Base-by-base conservation (phyloP, 73 alveolate genomes). In the Halteria grandinella region DNA sequence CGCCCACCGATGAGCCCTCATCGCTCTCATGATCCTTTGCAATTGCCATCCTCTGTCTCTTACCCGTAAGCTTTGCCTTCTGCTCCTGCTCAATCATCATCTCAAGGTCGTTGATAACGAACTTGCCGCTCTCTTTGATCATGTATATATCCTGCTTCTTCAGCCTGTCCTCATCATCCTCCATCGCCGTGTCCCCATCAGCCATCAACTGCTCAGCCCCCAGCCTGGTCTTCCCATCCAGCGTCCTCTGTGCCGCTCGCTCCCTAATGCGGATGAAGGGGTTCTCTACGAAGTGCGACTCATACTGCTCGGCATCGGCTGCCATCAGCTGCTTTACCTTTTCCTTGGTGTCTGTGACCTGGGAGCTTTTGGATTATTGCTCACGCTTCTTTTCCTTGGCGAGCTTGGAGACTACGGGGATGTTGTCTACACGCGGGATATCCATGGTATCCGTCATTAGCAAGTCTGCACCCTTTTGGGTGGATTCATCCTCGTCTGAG, bases 81-180 rank as follows among this genome's bases (percentile, higher is more conserved):
- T 88, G 85, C 8, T 82, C 83, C 69, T 88, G 92, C 48, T 88
- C 88, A n/a, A n/a, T n/a, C n/a, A n/a, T n/a, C n/a, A n/a, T n/a
- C 80, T 88, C 95, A 44, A 88, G 88, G 60, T 88, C 97, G 50
- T 87, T 86, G 28, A 91, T 78, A 11, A 87, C 84, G 55, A 91
- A 87, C 74, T 91, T 91, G 29, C 95, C 94, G 0, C 79, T 41
- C 29, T 66, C 79, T 36, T 66, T 49, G 17, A 45, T 32, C 21
- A 64, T 48, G 48, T 18, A 49, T 11, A 79, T 31, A 23, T 79
- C 89, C 11, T 37, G 45, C 14, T 32, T 32, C 21, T 79, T 33
- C n/a, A n/a, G n/a, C n/a, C n/a, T n/a, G n/a, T n/a, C n/a, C n/a
- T n/a, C n/a, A n/a, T n/a, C n/a, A n/a, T 0, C 37, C 83, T 14